Conservation (phyloP, 2,329 filamentous ascomycete genomes). For the Reticulascus tulasneorum region DNA sequence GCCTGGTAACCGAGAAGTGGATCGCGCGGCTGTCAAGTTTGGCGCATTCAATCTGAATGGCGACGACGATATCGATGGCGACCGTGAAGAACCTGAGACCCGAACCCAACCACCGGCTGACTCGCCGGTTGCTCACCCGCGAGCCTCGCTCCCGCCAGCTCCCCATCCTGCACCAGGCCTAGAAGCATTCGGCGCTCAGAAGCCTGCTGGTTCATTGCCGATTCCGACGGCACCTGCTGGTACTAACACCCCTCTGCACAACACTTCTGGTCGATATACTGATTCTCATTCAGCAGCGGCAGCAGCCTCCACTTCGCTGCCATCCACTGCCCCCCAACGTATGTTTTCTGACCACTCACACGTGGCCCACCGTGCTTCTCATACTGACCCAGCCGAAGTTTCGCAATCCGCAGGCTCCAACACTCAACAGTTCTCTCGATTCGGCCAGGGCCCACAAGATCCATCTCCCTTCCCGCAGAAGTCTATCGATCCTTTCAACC, state of each 20-base stretch:
- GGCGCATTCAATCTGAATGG: constrained; percentile 87
- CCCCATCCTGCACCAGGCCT: constrained; percentile 50
- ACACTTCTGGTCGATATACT: too few relatives aligned
- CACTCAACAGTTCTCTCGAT: constrained; percentile 67
- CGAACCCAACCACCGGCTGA: constrained; percentile 89
- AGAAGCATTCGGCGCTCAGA: constrained; percentile 52
- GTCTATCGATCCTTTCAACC: constrained; percentile 80
- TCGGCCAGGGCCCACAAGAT: constrained; percentile 62
- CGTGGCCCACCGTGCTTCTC: constrained; percentile 23
- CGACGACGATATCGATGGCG: constrained; percentile 87
- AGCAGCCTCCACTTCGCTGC: constrained; percentile 20
- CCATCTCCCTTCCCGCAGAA: constrained; percentile 65
- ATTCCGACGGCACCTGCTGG: constrained; percentile 37
- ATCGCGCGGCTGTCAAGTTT: constrained; percentile 90
- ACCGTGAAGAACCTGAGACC: constrained; percentile 93
- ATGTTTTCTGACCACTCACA: constrained; percentile 23
- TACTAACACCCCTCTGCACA: constrained; percentile 26
- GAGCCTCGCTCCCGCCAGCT: constrained; percentile 79
- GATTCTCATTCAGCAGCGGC: constrained; percentile 19
- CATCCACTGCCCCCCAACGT: constrained; percentile 31
- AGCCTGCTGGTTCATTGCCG: constrained; percentile 41
- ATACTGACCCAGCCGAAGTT: constrained; percentile 1
- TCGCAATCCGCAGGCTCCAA: constrained; percentile 50
- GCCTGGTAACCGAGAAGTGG: constrained; percentile 93
- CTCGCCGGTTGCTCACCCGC: constrained; percentile 80